Evolutionary conservation across 2,329 filamentous ascomycete genomes (phyloP).

Genomic region (Sphaerulina musiva): DNA sequence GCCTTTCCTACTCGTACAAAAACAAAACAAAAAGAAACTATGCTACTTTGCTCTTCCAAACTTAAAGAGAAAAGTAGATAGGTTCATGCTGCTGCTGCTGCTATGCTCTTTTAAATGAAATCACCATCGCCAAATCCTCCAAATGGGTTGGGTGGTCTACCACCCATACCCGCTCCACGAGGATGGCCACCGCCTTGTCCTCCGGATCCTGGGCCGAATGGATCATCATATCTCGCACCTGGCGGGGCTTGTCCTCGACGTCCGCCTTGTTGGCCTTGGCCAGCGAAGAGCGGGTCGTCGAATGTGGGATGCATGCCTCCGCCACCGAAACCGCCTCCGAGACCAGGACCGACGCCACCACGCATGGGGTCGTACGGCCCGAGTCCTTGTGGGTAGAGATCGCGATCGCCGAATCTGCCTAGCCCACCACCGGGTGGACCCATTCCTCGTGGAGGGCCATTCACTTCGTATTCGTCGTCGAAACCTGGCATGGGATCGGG

Average conservation of each 20-base stretch:
- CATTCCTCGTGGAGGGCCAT: conserved; percentile 54
- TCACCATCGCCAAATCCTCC: conserved; percentile 55
- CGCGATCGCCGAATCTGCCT: conserved; percentile 68
- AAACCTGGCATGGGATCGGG: conserved; percentile 78
- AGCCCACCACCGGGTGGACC: conserved; percentile 19
- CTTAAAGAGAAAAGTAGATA: too few species aligned
- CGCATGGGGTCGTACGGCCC: conserved; percentile 78
- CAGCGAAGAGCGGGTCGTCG: conserved; percentile 77
- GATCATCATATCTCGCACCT: conserved; percentile 88
- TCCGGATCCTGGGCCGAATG: conserved; percentile 56
- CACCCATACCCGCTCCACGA: conserved; percentile 40
- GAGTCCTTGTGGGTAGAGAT: conserved; percentile 79
- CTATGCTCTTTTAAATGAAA: conserved; percentile 44
- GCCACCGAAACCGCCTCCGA: conserved; percentile 49
- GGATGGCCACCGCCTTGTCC: conserved; percentile 46
- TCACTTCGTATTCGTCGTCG: conserved; percentile 85
- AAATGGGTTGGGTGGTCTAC: conserved; percentile 51
- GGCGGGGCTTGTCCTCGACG: conserved; percentile 61
- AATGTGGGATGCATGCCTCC: conserved; percentile 94
- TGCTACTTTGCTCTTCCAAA: too few species aligned
- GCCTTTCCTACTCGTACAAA: too few species aligned
- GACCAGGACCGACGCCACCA: conserved; percentile 52
- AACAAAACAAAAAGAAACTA: too few species aligned
- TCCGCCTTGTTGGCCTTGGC: conserved; percentile 35
- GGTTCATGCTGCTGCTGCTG: too few species aligned